These are phyloP conservation scores for Hypoxylon fragiforme DNA, from an alignment of 495 filamentous ascomycete species.

Conservation along the genomic window DNA sequence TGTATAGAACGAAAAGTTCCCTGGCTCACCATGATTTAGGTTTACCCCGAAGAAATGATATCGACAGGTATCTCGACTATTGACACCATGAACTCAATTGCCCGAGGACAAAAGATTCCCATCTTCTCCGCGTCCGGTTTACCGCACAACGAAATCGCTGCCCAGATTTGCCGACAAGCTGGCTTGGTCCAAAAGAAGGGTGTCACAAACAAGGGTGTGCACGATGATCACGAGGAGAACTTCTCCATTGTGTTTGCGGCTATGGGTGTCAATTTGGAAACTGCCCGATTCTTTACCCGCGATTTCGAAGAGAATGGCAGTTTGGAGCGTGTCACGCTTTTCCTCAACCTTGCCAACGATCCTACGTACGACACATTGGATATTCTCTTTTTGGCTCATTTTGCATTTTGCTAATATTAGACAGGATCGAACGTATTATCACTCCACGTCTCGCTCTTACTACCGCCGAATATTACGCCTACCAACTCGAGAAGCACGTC, in stretches of 20 bases:
- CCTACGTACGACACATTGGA: constrained; percentile 72
- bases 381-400: neutral
- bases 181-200: constrained; percentile 81
- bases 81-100: constrained; percentile 99
- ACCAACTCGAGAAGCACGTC: constrained; percentile 99
- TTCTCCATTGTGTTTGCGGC: constrained; percentile 99
- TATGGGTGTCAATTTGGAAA: constrained; percentile 99
- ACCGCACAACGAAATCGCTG: constrained; percentile 98
- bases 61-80: constrained; percentile 99
- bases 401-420: constrained; percentile 35
- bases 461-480: constrained; percentile 99
- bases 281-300: constrained; percentile 94
- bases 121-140: constrained; percentile 99
- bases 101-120: constrained; percentile 98
- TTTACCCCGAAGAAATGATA: constrained; percentile 99
- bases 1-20: neutral
- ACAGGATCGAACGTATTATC: constrained; percentile 98
- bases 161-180: constrained; percentile 95
- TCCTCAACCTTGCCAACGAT: constrained; percentile 98
- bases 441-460: constrained; percentile 98
- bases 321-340: constrained; percentile 94
- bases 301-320: constrained; percentile 99
- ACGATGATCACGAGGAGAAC: constrained; percentile 97
- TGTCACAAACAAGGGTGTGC: constrained; percentile 83
- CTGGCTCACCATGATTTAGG: constrained; percentile 52